Evolutionary conservation across 129 eudicot genomes (phyloP).

Genomic region (carrot (Daucus carota)): DH1_v3.0 NC_030384.2:44031501-44032000

Average conservation of each 20-base stretch:
- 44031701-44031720: neutral
- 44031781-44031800: neutral
- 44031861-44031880: neutral
- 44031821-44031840: neutral
- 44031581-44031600: neutral
- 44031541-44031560: neutral
- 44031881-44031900: neutral
- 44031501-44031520: neutral
- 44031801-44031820: neutral
- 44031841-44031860: neutral
- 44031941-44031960: neutral
- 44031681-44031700: neutral
- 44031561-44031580: neutral
- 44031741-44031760: neutral
- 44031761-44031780: neutral
- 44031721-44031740: neutral
- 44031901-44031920: too few species aligned
- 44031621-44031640: neutral
- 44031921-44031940: too few species aligned
- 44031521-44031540: neutral
- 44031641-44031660: neutral
- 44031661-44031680: neutral
- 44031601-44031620: neutral
- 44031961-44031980: neutral
- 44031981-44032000: neutral